Conservation (phyloP, 345 rosid genomes). For the Dimocarpus longan region DNA sequence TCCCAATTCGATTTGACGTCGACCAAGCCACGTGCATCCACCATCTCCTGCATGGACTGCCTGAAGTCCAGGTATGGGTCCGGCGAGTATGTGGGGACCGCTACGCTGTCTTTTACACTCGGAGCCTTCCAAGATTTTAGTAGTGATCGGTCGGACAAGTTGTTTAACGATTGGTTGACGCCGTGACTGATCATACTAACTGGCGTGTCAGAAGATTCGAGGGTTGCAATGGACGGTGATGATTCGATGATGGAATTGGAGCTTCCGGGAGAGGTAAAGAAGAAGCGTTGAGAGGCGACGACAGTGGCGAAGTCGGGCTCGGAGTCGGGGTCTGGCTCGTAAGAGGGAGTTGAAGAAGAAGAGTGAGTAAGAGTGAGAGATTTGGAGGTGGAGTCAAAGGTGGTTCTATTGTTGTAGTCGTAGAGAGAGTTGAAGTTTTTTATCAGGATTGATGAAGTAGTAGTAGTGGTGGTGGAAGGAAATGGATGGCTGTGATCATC, state of each 20-base stretch:
- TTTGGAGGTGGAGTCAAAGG: slow-evolving; percentile 23
- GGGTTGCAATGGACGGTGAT: slow-evolving; percentile 29
- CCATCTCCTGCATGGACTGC: slow-evolving; percentile 96
- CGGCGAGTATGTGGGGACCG: slow-evolving; percentile 70
- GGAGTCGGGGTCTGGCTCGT: slow-evolving; percentile 24
- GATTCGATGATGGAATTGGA: slow-evolving; percentile 90
- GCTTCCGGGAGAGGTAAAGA: slow-evolving; percentile 85
- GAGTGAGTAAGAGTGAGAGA: neutral
- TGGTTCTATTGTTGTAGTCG: slow-evolving; percentile 15
- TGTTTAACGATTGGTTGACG: neutral
- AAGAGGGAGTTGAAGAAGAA: slow-evolving; percentile 5
- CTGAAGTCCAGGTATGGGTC: slow-evolving; percentile 87
- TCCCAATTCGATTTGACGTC: slow-evolving; percentile 71
- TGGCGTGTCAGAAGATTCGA: slow-evolving; percentile 27
- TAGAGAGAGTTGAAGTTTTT: slow-evolving; percentile 53
- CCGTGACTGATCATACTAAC: neutral
- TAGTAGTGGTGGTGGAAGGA: slow-evolving; percentile 14
- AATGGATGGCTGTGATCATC: slow-evolving; percentile 16
- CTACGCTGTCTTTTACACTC: slow-evolving; percentile 44
- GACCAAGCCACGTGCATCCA: slow-evolving; percentile 60
- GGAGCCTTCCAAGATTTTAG: slow-evolving; percentile 9
- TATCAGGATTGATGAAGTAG: slow-evolving; percentile 30
- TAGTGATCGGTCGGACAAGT: neutral
- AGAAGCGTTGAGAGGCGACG: slow-evolving; percentile 84
- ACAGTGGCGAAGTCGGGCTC: slow-evolving; percentile 70